These are phyloP conservation scores for Yamadazyma epiphylla DNA, from an alignment of 1,139 yeast species.

Conservation along the genomic window DNA sequence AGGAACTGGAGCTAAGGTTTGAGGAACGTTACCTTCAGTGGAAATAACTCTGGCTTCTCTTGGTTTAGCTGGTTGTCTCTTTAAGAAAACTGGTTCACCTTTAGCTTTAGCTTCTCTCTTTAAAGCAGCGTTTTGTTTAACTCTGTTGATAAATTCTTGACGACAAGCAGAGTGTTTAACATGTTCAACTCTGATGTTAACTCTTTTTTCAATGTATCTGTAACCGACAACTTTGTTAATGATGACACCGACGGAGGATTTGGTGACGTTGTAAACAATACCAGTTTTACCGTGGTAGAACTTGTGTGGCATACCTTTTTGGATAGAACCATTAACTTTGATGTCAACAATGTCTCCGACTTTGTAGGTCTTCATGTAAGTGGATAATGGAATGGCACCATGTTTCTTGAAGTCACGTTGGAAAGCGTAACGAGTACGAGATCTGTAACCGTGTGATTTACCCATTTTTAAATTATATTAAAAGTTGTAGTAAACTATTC, in stretches of 20 bases:
- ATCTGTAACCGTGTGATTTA: conserved; percentile 90
- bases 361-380: conserved; percentile 96
- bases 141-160: conserved; percentile 98
- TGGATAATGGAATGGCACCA: conserved; percentile 91
- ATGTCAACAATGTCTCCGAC: conserved; percentile 99
- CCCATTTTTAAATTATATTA: conserved; percentile 8
- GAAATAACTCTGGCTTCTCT: conserved; percentile 86
- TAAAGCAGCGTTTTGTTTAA: conserved; percentile 91
- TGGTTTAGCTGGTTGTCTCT: conserved; percentile 99
- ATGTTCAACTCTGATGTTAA: conserved; percentile 98
- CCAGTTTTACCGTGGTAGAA: conserved; percentile 99
- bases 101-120: conserved; percentile 92
- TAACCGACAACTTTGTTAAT: conserved; percentile 97
- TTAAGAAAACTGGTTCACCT: conserved; percentile 87
- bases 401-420: conserved; percentile 99
- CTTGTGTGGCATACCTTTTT: conserved; percentile 99
- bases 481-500: not conserved
- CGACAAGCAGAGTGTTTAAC: conserved; percentile 99
- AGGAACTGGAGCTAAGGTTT: conserved; percentile 98
- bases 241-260: conserved; percentile 96
- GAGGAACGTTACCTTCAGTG: conserved; percentile 79
- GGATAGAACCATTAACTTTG: conserved; percentile 98
- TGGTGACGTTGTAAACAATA: conserved; percentile 97
- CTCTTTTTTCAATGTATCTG: conserved; percentile 99
- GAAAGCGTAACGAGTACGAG: conserved; percentile 99